phyloP scores from a whole-genome alignment of 768 basidiomycete genomes.

The Kwoniella dendrophila region DNA sequence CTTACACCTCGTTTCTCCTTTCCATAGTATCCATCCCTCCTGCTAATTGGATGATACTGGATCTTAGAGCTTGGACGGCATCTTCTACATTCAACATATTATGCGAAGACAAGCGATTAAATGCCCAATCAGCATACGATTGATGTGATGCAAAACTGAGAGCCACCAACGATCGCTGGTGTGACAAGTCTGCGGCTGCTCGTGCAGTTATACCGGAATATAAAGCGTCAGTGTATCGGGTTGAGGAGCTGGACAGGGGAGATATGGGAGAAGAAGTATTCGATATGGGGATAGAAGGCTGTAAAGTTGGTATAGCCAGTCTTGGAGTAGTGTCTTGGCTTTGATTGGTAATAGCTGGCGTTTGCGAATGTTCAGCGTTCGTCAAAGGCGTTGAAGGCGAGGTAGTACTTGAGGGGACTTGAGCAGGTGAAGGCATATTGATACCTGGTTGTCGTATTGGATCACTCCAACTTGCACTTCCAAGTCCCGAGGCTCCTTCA shows the following conservation, averaged over 20 bases:
- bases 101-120: constrained; percentile 17
- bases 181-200: constrained; percentile 32
- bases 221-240: not conserved
- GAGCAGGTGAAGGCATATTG: not conserved
- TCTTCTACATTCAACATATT: constrained; percentile 18
- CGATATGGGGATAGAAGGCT: not conserved
- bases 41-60: constrained; percentile 34
- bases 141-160: constrained; percentile 29
- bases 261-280: not conserved
- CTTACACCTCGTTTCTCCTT: constrained; percentile 43
- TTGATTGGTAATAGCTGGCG: not conserved
- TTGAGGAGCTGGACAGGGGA: not conserved
- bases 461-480: too few species aligned
- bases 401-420: too few species aligned
- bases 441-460: not conserved
- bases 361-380: not conserved
- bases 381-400: not conserved
- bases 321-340: not conserved
- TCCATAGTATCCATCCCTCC: constrained; percentile 43
- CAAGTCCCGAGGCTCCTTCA: constrained; percentile 11
- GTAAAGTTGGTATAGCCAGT: not conserved
- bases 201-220: constrained; percentile 24
- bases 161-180: constrained; percentile 15
- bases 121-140: constrained; percentile 37
- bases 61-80: constrained; percentile 22